These are phyloP conservation scores for Mrakia blollopis DNA, from an alignment of 768 basidiomycete genomes.

Conservation along the genomic window DNA sequence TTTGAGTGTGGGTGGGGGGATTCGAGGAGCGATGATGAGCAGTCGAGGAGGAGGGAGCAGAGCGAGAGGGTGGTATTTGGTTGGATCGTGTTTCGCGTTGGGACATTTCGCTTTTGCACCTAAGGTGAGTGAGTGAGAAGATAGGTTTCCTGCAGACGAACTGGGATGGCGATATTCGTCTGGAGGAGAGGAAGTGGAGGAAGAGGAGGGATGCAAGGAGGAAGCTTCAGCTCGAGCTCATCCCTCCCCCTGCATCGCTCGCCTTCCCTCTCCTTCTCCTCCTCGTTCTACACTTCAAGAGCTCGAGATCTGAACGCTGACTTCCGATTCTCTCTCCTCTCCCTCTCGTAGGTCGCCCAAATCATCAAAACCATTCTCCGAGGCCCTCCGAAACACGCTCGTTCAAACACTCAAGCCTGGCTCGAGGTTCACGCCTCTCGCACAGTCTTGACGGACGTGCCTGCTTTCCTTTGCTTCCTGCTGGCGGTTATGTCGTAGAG, in stretches of 20 bases:
- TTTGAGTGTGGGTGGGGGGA: neutral
- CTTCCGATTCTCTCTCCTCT: neutral
- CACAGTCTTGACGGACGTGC: neutral
- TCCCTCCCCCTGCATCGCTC: too few species aligned
- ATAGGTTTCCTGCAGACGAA: neutral
- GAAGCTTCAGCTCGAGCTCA: too few species aligned
- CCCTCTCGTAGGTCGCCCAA: neutral
- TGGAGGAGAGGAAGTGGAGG: neutral
- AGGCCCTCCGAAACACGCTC: neutral
- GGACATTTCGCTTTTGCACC: slow-evolving; percentile 10
- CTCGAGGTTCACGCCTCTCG: neutral
- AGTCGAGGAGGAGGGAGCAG: slow-evolving; percentile 1
- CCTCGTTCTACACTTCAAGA: too few species aligned
- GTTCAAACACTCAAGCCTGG: neutral
- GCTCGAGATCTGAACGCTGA: too few species aligned
- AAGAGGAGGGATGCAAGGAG: too few species aligned
- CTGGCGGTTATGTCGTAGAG: neutral
- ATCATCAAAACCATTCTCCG: slow-evolving; percentile 4
- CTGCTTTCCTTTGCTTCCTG: slow-evolving; percentile 6
- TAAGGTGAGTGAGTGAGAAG: neutral
- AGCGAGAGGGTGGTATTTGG: neutral
- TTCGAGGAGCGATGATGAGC: slow-evolving; percentile 6
- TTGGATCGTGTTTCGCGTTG: neutral
- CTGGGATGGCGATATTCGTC: neutral
- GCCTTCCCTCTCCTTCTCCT: too few species aligned